phyloP scores from a whole-genome alignment of 768 basidiomycete species.

The Ramaria rubella region DNA sequence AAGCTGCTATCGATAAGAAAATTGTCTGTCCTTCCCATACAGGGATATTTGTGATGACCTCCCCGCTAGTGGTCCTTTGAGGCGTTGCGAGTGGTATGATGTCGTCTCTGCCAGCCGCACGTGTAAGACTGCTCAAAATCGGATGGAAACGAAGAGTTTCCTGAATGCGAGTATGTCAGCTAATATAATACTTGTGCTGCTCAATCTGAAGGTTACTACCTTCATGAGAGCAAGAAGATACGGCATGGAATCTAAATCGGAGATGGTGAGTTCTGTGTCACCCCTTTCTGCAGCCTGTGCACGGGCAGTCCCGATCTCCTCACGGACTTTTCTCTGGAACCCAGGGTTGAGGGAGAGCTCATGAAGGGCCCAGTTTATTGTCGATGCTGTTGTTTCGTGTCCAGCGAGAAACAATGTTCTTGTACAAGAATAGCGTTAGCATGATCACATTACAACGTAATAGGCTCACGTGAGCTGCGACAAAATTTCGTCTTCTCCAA shows the following conservation, averaged over 20 bases:
- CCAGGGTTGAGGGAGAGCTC: slow-evolving; percentile 15
- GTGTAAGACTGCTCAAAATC: slow-evolving; percentile 43
- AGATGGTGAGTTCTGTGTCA: slow-evolving; percentile 25
- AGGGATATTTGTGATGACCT: slow-evolving; percentile 35
- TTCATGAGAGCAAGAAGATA: slow-evolving; percentile 28
- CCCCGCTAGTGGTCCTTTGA: slow-evolving; percentile 40
- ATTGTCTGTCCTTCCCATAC: slow-evolving; percentile 47
- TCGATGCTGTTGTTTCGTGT: slow-evolving; percentile 18
- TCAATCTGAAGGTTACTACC: slow-evolving; percentile 11
- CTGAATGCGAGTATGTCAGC: slow-evolving; percentile 19
- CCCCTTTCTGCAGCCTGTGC: slow-evolving; percentile 4
- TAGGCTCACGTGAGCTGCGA: slow-evolving; percentile 26
- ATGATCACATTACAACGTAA: neutral
- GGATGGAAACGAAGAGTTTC: slow-evolving; percentile 53
- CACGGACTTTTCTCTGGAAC: slow-evolving; percentile 14
- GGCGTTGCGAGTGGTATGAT: slow-evolving; percentile 53
- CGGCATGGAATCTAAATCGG: slow-evolving; percentile 30
- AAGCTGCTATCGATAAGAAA: slow-evolving; percentile 46
- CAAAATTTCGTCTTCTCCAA: slow-evolving; percentile 28
- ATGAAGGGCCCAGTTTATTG: slow-evolving; percentile 14
- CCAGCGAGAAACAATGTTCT: slow-evolving; percentile 18
- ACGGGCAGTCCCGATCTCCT: neutral
- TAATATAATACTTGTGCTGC: neutral
- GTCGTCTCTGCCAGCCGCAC: slow-evolving; percentile 46
- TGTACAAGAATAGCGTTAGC: neutral